Conservation (phyloP, 2,329 filamentous ascomycete species). For the Incumbomyces delicatus region DNA sequence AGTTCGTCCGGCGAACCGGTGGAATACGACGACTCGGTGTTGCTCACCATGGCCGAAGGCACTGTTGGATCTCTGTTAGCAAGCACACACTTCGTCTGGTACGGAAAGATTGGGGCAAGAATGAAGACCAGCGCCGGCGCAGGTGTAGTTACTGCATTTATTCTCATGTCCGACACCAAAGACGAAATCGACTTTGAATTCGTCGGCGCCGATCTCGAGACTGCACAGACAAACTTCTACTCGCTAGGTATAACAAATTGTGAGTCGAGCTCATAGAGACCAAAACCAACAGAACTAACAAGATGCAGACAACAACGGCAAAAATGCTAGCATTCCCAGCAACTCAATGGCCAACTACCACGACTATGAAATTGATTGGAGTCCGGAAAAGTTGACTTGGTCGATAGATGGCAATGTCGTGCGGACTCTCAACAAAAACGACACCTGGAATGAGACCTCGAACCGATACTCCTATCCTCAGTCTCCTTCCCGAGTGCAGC, state of each 20-base stretch:
- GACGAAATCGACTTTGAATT: conserved; percentile 98
- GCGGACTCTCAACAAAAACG: conserved; percentile 62
- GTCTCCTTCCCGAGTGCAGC: conserved; percentile 78
- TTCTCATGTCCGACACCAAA: conserved; percentile 88
- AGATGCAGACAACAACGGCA: conserved; percentile 59
- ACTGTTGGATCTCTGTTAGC: conserved; percentile 82
- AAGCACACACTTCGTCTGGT: conserved; percentile 86
- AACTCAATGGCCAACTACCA: conserved; percentile 73
- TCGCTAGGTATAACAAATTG: conserved; percentile 88
- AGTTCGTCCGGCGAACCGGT: conserved; percentile 71
- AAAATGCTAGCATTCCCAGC: conserved; percentile 52
- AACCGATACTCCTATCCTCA: conserved; percentile 84
- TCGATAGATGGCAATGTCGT: conserved; percentile 69
- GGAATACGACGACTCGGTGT: conserved; percentile 53
- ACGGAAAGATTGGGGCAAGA: conserved; percentile 78
- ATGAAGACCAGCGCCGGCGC: conserved; percentile 74
- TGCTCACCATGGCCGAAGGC: conserved; percentile 81
- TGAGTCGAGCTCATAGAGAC: conserved; percentile 39
- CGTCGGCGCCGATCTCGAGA: conserved; percentile 66
- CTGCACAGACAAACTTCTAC: conserved; percentile 91
- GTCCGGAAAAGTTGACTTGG: conserved; percentile 77
- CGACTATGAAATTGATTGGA: conserved; percentile 90
- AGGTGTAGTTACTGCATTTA: conserved; percentile 96
- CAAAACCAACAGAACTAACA: conserved; percentile 3
- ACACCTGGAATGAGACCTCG: conserved; percentile 77